Evolutionary conservation across 2,329 filamentous ascomycete species (phyloP).

Genomic region (Aspergillus fumigatus): DNA sequence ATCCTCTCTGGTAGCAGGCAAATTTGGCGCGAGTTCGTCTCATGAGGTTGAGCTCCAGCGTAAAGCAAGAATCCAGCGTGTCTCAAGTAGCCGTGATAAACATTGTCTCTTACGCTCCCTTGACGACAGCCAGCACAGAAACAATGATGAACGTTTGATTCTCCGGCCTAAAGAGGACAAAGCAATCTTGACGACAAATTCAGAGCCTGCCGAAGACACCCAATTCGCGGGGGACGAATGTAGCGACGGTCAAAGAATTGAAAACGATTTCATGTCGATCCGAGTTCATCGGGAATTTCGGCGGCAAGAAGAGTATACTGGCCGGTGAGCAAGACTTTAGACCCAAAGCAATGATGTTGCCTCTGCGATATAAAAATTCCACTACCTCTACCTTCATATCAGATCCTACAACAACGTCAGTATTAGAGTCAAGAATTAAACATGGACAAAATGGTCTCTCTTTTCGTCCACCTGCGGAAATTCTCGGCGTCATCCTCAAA

Average conservation of each 20-base stretch:
- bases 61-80: not conserved
- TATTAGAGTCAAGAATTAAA: too few species aligned
- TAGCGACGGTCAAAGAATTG: not conserved
- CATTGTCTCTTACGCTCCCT: not conserved
- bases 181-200: not conserved
- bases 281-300: not conserved
- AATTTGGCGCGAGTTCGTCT: not conserved
- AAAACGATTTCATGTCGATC: not conserved
- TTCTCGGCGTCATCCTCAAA: too few species aligned
- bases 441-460: too few species aligned
- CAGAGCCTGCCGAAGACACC: not conserved
- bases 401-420: too few species aligned
- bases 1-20: not conserved
- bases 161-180: not conserved
- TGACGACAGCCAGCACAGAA: not conserved
- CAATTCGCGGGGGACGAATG: not conserved
- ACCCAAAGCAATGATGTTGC: too few species aligned
- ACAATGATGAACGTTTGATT: not conserved
- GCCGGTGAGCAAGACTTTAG: not conserved
- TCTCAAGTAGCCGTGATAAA: not conserved
- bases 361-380: too few species aligned
- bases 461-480: too few species aligned
- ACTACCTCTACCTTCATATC: too few species aligned
- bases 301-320: not conserved
- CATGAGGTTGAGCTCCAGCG: not conserved